Conservation (phyloP, 208 protist genomes). For the Trypanosomatidae sp. region DNA sequence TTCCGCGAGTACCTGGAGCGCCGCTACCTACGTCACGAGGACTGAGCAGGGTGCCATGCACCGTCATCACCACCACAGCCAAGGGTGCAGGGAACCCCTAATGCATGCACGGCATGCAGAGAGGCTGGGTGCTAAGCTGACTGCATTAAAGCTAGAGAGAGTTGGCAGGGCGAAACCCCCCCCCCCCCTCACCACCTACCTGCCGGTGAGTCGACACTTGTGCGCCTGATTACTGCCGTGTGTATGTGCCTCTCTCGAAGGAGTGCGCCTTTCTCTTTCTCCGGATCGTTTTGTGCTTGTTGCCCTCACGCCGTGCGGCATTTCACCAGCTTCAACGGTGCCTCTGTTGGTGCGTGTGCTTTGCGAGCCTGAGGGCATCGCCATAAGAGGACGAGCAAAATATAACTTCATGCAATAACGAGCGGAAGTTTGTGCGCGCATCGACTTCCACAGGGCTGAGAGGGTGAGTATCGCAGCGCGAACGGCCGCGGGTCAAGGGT, state of each 20-base stretch:
- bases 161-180: background rate
- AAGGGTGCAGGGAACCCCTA: too few relatives aligned
- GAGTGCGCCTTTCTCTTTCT: background rate
- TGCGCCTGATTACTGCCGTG: background rate
- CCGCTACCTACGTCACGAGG: slow-evolving; percentile 70
- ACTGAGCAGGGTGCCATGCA: slow-evolving; percentile 3
- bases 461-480: background rate
- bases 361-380: too few relatives aligned
- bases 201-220: background rate
- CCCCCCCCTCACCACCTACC: background rate
- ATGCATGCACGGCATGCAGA: background rate
- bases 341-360: background rate
- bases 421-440: background rate
- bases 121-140: background rate
- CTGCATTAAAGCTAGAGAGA: background rate
- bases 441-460: background rate
- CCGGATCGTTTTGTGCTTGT: background rate
- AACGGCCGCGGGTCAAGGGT: background rate
- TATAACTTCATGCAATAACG: background rate
- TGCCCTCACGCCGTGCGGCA: background rate
- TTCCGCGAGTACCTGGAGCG: slow-evolving; percentile 81
- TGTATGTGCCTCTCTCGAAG: background rate
- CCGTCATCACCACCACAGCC: background rate
- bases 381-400: background rate
- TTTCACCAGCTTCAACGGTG: background rate